Base-by-base conservation (phyloP, 2,329 filamentous ascomycete genomes). In the Domatiomyces catenatus region DNA sequence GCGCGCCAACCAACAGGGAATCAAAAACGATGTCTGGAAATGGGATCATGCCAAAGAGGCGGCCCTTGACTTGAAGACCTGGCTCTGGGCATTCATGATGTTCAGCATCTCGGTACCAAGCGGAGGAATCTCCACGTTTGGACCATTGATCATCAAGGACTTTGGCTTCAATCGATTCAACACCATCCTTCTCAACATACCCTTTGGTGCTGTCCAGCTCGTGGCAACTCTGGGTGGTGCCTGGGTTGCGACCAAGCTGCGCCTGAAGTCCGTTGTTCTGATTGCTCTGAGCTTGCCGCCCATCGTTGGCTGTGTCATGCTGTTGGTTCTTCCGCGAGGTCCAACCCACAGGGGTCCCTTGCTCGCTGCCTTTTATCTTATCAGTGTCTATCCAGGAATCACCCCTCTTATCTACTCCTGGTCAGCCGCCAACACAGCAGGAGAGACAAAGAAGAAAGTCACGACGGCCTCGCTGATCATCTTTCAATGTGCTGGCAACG, bases 371-470 rank as follows among this genome's bases (percentile, higher is more conserved):
- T 80, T 49, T 47, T 18, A 18, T 15, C 48, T 68, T 65, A 76
- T 79, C 42, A 79, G 75, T 0, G 71, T 79, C 6, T 80, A 80
- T 48, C 76, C 77, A 0, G 79, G 72, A 5, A 77, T 77, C 52
- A 71, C 79, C 2, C 79, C 82, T 42, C 74, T 80, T 49, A 86
- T 80, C 58, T 83, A 86, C 59, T 83, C 79, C 55, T 86, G 81
- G 62, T 86, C 83, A 17, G 79, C 75, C 0, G 75, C 67, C 42
- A 80, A 71, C 43, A 71, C 81, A 0, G 81, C 76, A 0, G 81
- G 81, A 1, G 80, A 84, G 59, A 84, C 81, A 0, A 85, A 85
- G 64, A 77, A 78, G 55, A 84, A 83, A 59, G 74, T 76, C 8
- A 81, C 76, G 0, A 83, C 79, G 0, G 79, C 74, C 10, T 69